A percentile compares a stretch with the other conserved stretches of the same genome.
Evolutionary conservation across 2,329 filamentous ascomycete species (phyloP).

Genomic region (Saccharata proteae): DNA sequence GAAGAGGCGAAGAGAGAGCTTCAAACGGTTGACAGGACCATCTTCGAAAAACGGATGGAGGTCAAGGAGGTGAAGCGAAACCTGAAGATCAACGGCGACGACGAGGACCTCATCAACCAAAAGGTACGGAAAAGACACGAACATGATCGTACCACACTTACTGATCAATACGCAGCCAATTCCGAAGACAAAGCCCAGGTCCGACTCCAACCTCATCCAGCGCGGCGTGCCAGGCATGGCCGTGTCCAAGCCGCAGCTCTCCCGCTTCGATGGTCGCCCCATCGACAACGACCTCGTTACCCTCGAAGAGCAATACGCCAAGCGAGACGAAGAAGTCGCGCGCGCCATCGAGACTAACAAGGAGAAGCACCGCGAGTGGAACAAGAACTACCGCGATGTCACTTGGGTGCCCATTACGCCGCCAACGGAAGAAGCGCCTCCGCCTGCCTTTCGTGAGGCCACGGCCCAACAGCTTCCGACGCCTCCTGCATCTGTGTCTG

Average conservation of each 20-base stretch:
- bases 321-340: slow-evolving; percentile 71
- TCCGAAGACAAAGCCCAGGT: slow-evolving; percentile 43
- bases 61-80: slow-evolving; percentile 83
- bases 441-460: slow-evolving; percentile 27
- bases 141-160: slow-evolving; percentile 2
- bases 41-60: slow-evolving; percentile 72
- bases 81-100: slow-evolving; percentile 79
- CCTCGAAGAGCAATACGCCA: slow-evolving; percentile 63
- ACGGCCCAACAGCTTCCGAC: slow-evolving; percentile 31
- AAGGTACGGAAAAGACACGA: slow-evolving; percentile 67
- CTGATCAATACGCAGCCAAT: slow-evolving; percentile 21
- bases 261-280: slow-evolving; percentile 55
- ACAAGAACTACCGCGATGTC: slow-evolving; percentile 76
- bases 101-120: slow-evolving; percentile 83
- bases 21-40: slow-evolving; percentile 58
- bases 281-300: slow-evolving; percentile 65
- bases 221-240: slow-evolving; percentile 52
- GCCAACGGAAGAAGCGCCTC: slow-evolving; percentile 43
- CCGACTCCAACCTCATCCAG: slow-evolving; percentile 45
- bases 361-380: slow-evolving; percentile 83
- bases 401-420: slow-evolving; percentile 78
- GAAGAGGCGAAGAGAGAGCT: slow-evolving; percentile 70
- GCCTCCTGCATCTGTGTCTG: slow-evolving; percentile 32
- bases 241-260: slow-evolving; percentile 25
- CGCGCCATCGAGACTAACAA: slow-evolving; percentile 78